Conservation (phyloP, 225 moss, liverwort and hornwort species). For the Marchantia paleacea region DNA sequence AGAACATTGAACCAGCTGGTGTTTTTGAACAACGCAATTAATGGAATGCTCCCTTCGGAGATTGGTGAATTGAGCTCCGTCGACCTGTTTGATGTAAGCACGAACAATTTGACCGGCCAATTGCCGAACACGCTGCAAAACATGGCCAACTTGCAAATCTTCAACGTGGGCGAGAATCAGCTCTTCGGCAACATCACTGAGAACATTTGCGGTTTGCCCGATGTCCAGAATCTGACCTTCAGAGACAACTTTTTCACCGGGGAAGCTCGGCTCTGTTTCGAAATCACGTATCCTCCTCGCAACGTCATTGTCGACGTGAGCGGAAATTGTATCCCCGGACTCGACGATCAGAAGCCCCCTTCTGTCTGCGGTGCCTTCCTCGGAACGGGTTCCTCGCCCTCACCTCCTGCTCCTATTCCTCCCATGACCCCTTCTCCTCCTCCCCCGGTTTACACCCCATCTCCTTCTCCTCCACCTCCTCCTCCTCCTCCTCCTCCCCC, state of each 20-base stretch:
- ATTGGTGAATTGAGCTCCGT: slow-evolving; percentile 49
- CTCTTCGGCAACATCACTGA: slow-evolving; percentile 47
- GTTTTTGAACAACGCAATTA: slow-evolving; percentile 53
- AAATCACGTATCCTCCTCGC: slow-evolving; percentile 27
- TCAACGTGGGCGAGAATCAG: slow-evolving; percentile 51
- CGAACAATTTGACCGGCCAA: slow-evolving; percentile 51
- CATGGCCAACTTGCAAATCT: slow-evolving; percentile 40
- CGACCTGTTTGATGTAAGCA: slow-evolving; percentile 61
- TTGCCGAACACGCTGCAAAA: slow-evolving; percentile 50
- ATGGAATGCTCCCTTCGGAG: slow-evolving; percentile 46
- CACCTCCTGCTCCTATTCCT: neutral
- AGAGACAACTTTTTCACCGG: slow-evolving; percentile 63
- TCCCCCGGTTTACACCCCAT: neutral
- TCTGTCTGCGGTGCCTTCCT: slow-evolving; percentile 56
- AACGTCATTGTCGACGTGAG: slow-evolving; percentile 39
- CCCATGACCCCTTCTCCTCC: neutral
- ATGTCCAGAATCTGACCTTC: slow-evolving; percentile 49
- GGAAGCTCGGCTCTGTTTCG: slow-evolving; percentile 27
- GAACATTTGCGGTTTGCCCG: slow-evolving; percentile 49
- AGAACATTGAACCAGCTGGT: slow-evolving; percentile 57
- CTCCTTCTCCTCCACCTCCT: slow-evolving; percentile 16
- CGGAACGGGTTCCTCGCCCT: slow-evolving; percentile 5
- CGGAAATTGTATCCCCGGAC: slow-evolving; percentile 63
- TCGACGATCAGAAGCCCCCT: slow-evolving; percentile 44
- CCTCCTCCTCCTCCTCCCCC: slow-evolving; percentile 16